Conservation (phyloP, 805 yeast species). For the Lachancea mirantina region DNA sequence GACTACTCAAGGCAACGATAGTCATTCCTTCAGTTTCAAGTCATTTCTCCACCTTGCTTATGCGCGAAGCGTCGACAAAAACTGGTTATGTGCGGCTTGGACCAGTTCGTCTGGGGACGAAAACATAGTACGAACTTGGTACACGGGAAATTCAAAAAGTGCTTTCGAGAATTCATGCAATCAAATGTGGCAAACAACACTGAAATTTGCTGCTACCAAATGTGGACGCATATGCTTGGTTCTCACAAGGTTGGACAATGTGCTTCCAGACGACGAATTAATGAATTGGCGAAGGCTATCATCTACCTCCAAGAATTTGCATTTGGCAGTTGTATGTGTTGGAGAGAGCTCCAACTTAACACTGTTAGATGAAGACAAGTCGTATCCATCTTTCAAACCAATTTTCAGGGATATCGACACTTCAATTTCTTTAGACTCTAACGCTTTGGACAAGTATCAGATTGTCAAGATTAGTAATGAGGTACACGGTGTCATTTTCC, state of each 20-base stretch:
- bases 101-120: conserved; percentile 72
- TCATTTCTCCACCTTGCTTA: conserved; percentile 79
- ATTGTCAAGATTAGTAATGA: conserved; percentile 46
- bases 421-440: conserved; percentile 13
- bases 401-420: conserved; percentile 23
- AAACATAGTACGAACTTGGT: conserved; percentile 61
- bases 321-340: conserved; percentile 63
- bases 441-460: conserved; percentile 23
- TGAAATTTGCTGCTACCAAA: conserved; percentile 35
- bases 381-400: conserved; percentile 31
- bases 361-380: conserved; percentile 28
- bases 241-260: conserved; percentile 61
- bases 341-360: conserved; percentile 48
- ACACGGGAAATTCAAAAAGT: conserved; percentile 31
- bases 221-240: conserved; percentile 54
- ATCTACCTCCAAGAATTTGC: conserved; percentile 45
- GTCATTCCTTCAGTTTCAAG: conserved; percentile 40
- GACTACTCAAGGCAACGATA: conserved; percentile 34
- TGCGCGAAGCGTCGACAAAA: conserved; percentile 69
- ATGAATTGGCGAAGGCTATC: conserved; percentile 73
- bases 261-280: conserved; percentile 75
- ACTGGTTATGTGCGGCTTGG: conserved; percentile 87
- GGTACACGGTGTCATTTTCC: conserved; percentile 51
- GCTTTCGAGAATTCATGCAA: conserved; percentile 52
- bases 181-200: conserved; percentile 59